phyloP scores from a whole-genome alignment of 163 green algal species.

The Dunaliella salina region DNA sequence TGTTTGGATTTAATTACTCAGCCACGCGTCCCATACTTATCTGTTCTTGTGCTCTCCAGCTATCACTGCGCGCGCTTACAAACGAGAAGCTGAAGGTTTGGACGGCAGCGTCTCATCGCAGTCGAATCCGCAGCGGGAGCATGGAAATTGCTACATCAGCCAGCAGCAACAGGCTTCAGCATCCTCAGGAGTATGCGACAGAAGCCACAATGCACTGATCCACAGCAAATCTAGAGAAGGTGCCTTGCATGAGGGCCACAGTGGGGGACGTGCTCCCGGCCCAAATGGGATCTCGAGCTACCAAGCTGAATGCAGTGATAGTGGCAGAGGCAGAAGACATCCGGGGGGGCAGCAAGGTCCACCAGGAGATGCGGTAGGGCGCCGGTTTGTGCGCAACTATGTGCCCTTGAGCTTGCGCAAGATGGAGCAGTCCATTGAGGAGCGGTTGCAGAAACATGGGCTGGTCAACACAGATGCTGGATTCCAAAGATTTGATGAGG shows the following conservation, averaged over 20 bases:
- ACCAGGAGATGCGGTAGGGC: constrained; percentile 4
- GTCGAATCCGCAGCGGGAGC: not conserved
- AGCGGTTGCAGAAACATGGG: constrained; percentile 27
- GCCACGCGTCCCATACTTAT: not conserved
- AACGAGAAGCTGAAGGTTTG: not conserved
- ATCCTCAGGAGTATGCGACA: not conserved
- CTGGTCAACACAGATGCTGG: not conserved
- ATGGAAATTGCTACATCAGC: not conserved
- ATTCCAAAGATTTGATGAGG: not conserved
- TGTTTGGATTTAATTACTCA: not conserved
- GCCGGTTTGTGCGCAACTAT: constrained; percentile 20
- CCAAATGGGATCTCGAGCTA: not conserved
- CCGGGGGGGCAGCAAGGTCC: not conserved
- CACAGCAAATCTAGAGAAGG: not conserved
- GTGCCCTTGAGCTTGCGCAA: constrained; percentile 45
- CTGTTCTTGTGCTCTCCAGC: not conserved
- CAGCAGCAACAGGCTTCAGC: not conserved
- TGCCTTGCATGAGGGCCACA: not conserved
- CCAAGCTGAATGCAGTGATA: too few relatives aligned
- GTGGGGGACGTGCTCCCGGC: not conserved
- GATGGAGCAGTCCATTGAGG: constrained; percentile 58
- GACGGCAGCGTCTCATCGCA: not conserved
- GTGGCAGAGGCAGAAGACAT: not conserved
- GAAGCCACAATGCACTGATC: not conserved
- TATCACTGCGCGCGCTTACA: not conserved